Conservation (phyloP, 805 yeast genomes). For the Candida argentea region DNA sequence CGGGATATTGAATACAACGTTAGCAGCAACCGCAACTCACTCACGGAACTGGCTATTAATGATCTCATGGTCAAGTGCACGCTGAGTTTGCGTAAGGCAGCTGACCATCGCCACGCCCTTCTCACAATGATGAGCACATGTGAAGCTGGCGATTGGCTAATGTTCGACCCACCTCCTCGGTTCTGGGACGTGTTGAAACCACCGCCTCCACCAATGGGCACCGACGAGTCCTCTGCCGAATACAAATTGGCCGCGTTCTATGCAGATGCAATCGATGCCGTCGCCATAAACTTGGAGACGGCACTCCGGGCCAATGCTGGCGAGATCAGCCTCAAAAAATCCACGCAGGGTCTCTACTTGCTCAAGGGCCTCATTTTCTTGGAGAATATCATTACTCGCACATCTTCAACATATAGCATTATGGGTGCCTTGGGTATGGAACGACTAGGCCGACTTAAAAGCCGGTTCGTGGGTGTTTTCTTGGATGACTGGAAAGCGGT, state of each 20-base stretch:
- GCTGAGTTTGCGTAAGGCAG: constrained; percentile 53
- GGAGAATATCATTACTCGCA: constrained; percentile 61
- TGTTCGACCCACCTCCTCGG: constrained; percentile 44
- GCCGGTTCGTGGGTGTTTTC: constrained; percentile 62
- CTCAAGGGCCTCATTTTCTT: constrained; percentile 62
- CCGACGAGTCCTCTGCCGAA: constrained; percentile 28
- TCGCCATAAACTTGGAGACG: constrained; percentile 54
- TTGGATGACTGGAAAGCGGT: constrained; percentile 72
- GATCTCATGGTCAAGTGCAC: constrained; percentile 66
- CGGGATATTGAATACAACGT: constrained; percentile 45
- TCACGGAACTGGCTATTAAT: constrained; percentile 61
- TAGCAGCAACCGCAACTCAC: constrained; percentile 34
- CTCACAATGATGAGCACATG: constrained; percentile 37
- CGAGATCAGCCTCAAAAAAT: constrained; percentile 21
- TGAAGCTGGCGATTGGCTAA: constrained; percentile 61
- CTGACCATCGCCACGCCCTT: constrained; percentile 51
- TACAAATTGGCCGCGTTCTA: constrained; percentile 55
- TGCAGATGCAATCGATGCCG: constrained; percentile 71
- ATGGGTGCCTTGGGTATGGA: constrained; percentile 52
- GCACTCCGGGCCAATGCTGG: constrained; percentile 33
- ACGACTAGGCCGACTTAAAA: constrained; percentile 58
- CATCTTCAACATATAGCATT: constrained; percentile 40
- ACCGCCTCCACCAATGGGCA: constrained; percentile 28
- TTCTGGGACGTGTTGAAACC: constrained; percentile 37
- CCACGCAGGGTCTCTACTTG: constrained; percentile 58